phyloP scores from a whole-genome alignment of 2,329 filamentous ascomycete species.

The Furcasterigmium furcatum region DNA sequence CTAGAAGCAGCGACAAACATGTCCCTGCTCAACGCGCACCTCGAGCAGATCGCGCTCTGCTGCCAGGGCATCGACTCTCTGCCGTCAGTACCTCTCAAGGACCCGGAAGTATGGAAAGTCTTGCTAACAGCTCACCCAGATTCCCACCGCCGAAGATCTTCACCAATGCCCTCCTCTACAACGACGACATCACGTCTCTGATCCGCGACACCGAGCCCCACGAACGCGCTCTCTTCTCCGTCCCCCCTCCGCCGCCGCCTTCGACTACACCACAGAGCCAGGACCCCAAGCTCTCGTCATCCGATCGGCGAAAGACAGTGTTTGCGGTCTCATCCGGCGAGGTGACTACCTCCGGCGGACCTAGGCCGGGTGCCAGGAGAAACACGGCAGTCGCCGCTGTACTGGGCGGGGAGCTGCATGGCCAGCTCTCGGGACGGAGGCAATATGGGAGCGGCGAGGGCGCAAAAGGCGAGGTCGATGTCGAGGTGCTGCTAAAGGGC shows the following conservation, averaged over 20 bases:
- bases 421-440: constrained; percentile 58
- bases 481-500: constrained; percentile 78
- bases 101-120: constrained; percentile 4
- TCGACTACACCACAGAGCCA: constrained; percentile 36
- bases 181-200: constrained; percentile 87
- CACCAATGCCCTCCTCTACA: constrained; percentile 84
- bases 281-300: constrained; percentile 38
- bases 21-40: constrained; percentile 66
- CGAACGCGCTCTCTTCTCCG: constrained; percentile 91
- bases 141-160: constrained; percentile 93
- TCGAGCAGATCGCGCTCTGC: constrained; percentile 76
- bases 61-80: constrained; percentile 73
- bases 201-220: constrained; percentile 95
- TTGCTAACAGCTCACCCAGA: constrained; percentile 38
- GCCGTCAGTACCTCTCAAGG: constrained; percentile 50
- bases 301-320: constrained; percentile 56
- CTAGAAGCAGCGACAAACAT: constrained; percentile 48
- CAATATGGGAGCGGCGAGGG: constrained; percentile 36
- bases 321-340: constrained; percentile 64
- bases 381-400: constrained; percentile 89
- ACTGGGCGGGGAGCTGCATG: constrained; percentile 81
- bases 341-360: constrained; percentile 47
- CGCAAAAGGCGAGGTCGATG: constrained; percentile 71
- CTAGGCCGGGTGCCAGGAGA: constrained; percentile 51
- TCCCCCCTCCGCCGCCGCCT: constrained; percentile 65